These are phyloP conservation scores for Aurifilum marmelostoma DNA, from an alignment of 2,329 filamentous ascomycete genomes.

Conservation along the genomic window DNA sequence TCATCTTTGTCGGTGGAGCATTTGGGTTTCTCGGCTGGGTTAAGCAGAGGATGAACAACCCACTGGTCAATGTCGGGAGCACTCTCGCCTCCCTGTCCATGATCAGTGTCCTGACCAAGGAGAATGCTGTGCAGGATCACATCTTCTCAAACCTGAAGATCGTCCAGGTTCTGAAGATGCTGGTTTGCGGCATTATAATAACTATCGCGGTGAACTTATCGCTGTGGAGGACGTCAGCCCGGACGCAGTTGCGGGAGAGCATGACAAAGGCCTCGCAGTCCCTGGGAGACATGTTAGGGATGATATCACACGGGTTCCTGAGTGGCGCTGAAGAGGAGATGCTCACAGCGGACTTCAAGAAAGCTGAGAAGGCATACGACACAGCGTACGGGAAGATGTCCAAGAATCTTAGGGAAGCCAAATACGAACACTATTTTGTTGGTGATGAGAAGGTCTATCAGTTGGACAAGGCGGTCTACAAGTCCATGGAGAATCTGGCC, in stretches of 20 bases:
- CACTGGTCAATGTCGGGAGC: conserved; percentile 81
- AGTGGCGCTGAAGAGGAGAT: conserved; percentile 81
- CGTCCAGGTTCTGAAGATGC: conserved; percentile 79
- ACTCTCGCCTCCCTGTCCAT: conserved; percentile 86
- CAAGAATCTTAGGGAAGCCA: conserved; percentile 80
- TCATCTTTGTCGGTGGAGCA: conserved; percentile 84
- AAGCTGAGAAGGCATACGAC: conserved; percentile 66
- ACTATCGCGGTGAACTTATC: conserved; percentile 76
- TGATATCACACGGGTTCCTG: conserved; percentile 82
- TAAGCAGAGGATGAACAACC: conserved; percentile 77
- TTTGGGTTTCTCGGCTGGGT: conserved; percentile 88
- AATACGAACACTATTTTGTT: conserved; percentile 82
- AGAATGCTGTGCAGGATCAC: conserved; percentile 81
- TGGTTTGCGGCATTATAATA: conserved; percentile 74
- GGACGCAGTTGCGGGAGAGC: conserved; percentile 71
- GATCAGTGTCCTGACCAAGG: conserved; percentile 88
- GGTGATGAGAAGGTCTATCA: conserved; percentile 80
- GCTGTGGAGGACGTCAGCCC: conserved; percentile 78
- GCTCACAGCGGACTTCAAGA: conserved; percentile 65
- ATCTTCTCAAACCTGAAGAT: conserved; percentile 83
- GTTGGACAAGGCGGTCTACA: conserved; percentile 77
- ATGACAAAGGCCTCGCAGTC: conserved; percentile 75
- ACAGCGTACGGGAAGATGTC: conserved; percentile 71
- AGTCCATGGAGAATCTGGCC: conserved; percentile 81
- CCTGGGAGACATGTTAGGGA: conserved; percentile 78